These are phyloP conservation scores for Lepraria neglecta DNA, from an alignment of 495 filamentous ascomycete species.

Conservation along the genomic window DNA sequence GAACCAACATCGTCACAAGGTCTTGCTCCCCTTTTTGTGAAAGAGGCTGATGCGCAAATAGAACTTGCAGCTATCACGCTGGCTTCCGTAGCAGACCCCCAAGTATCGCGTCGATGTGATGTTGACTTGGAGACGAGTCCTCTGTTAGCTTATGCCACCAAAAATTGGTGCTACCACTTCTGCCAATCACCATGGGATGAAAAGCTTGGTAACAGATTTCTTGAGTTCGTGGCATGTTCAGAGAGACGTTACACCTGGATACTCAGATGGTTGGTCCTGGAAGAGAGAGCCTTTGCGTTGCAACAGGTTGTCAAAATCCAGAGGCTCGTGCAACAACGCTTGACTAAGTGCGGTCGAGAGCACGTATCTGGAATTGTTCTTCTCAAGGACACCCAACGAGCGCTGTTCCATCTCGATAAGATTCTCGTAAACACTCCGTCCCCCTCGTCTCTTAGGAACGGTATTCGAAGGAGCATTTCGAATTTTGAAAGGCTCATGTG, in stretches of 20 bases:
- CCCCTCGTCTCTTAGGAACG: neutral
- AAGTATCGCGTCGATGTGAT: neutral
- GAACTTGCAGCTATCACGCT: neutral
- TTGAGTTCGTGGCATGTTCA: neutral
- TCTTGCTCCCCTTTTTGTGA: neutral
- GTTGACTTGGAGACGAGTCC: neutral
- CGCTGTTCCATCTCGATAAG: neutral
- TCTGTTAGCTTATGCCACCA: neutral
- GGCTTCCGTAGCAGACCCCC: neutral
- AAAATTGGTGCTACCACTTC: neutral
- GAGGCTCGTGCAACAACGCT: neutral
- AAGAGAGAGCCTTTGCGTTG: neutral
- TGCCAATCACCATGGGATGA: neutral
- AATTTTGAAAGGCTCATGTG: neutral
- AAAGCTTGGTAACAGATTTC: neutral
- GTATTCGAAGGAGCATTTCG: neutral
- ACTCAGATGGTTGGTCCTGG: neutral
- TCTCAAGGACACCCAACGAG: neutral
- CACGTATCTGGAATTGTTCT: neutral
- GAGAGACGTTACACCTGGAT: neutral
- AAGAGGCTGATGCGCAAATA: neutral
- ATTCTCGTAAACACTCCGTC: neutral
- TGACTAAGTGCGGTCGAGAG: no score
- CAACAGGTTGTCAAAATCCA: neutral
- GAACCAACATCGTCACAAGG: neutral